Base-by-base conservation (phyloP, 2,329 filamentous ascomycete species). In the Verticillium zaregamsianum region DNA sequence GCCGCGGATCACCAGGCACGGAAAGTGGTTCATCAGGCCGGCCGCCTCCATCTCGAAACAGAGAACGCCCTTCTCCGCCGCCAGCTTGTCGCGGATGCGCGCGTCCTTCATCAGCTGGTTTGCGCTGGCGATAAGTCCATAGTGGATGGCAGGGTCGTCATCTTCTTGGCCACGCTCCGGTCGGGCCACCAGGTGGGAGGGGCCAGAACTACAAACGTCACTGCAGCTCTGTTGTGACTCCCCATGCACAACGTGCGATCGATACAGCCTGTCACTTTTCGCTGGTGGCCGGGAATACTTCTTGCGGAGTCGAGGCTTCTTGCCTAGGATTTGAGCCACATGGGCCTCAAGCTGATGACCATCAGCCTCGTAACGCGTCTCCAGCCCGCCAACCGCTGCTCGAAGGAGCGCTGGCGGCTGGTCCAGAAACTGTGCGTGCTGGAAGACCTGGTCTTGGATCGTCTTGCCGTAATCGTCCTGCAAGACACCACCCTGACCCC, bases 101-200 rank as follows among this genome's bases (percentile, higher is more conserved):
- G 68, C 72, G 17, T 74, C 65, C 49, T 74, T 77, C 59, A 81
- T 74, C 0, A 79, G 71, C 2, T 68, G 65, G 40, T 77, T 74
- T 0, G 70, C 72, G 0, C 74, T 77, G 0, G 71, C 72, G n/a
- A 74, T 67, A 0, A 65, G 25, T 2, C 70, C 67, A 17, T 65
- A 68, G 32, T 71, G 67, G 9, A 69, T 59, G 3, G 63, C 54
- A 1, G 59, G 54, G 9, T 69, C 52, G 14, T 64, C 58, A 0
- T 62, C 60, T 0, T 64, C 25, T 23, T 66, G 57, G 15, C 4
- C n/a, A 1, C 65, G 63, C 28, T 61, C 5, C 0, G 8, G 3
- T 3, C 57, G 31, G 3, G 17, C 15, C 14, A 59, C 23, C 0
- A 59, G 3, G 15, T 59, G 9, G 9, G 7, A 15, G 1, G 37